Conservation (phyloP, 305 asterid species). For the Fraxinus baroniana region DNA sequence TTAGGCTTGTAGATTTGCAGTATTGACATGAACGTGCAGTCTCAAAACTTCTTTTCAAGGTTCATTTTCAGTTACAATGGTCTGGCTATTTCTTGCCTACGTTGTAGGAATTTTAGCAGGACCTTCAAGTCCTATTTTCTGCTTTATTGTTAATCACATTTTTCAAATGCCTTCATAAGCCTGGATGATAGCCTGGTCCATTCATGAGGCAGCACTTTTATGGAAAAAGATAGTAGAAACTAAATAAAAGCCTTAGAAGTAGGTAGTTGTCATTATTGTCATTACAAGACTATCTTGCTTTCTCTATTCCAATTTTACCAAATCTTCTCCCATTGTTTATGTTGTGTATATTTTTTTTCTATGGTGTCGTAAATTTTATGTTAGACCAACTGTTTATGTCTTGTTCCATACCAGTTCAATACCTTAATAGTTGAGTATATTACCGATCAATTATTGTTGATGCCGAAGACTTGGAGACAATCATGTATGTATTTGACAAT, state of each 20-base stretch:
- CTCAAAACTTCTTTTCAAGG: neutral
- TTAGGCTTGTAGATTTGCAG: neutral
- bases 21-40: neutral
- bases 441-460: neutral
- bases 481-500: neutral
- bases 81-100: neutral
- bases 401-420: neutral
- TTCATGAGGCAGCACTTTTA: neutral
- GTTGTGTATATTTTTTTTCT: neutral
- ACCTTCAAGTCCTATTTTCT: neutral
- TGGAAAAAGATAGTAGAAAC: neutral
- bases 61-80: neutral
- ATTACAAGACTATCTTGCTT: neutral
- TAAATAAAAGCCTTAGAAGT: neutral
- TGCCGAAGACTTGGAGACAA: neutral
- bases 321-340: constrained; percentile 1
- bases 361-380: neutral
- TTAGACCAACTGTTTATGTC: neutral
- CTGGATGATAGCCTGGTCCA: neutral
- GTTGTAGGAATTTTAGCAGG: neutral
- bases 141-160: neutral
- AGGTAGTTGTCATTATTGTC: neutral
- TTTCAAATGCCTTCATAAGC: neutral
- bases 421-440: neutral
- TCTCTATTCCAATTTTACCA: neutral